Conservation (phyloP, 768 basidiomycete genomes). For the Nevesoporus exiguus region DNA sequence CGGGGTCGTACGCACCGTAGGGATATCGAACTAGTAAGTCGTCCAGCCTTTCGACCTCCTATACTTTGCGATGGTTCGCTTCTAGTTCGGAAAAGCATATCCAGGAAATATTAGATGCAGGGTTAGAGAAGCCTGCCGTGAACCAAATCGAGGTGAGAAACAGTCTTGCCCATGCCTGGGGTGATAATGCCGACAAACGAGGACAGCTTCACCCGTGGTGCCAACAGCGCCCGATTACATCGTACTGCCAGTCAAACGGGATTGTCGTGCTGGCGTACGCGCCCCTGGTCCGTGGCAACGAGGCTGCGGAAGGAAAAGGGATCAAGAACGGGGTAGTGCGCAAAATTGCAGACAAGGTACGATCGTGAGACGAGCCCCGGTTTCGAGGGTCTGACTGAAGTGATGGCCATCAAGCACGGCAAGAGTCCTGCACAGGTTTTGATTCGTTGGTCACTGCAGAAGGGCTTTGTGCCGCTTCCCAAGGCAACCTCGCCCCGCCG, state of each 20-base stretch:
- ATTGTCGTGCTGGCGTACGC: constrained; percentile 72
- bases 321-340: constrained; percentile 49
- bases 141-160: constrained; percentile 28
- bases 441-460: constrained; percentile 52
- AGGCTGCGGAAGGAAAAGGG: constrained; percentile 20
- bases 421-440: constrained; percentile 42
- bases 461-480: constrained; percentile 63
- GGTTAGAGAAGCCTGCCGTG: constrained; percentile 28
- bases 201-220: constrained; percentile 72
- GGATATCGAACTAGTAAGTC: constrained; percentile 48
- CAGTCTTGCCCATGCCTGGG: background rate
- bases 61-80: background rate
- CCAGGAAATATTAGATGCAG: constrained; percentile 22
- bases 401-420: constrained; percentile 19
- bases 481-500: constrained; percentile 67
- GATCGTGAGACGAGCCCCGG: background rate
- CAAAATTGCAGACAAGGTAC: constrained; percentile 55
- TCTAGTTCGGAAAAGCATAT: constrained; percentile 27
- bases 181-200: background rate
- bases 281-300: constrained; percentile 56
- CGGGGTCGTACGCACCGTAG: constrained; percentile 38
- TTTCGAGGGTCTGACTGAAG: background rate
- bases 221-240: constrained; percentile 72
- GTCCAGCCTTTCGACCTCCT: background rate
- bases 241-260: constrained; percentile 57